Evolutionary conservation across 1,139 yeast genomes (phyloP).

Genomic region (Yamadazyma taylorii): DNA sequence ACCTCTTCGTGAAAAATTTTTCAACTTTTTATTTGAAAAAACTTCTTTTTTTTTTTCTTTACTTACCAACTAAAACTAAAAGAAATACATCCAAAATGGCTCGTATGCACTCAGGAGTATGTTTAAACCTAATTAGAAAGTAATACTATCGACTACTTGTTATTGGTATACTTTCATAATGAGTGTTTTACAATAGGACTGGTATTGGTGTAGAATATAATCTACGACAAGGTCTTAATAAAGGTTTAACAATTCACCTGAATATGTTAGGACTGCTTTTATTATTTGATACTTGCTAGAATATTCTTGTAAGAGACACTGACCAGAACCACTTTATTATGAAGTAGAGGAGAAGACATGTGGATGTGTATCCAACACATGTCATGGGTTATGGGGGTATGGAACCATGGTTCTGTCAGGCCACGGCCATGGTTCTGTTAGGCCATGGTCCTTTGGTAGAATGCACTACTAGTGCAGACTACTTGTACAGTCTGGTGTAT

Average conservation of each 20-base stretch:
- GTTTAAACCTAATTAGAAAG: slow-evolving; percentile 29
- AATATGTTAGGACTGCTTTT: slow-evolving; percentile 14
- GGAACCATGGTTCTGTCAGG: no score
- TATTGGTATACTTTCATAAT: slow-evolving; percentile 8
- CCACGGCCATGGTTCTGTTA: no score
- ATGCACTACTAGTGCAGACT: no score
- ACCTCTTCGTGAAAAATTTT: slow-evolving; percentile 20
- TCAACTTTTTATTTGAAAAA: slow-evolving; percentile 9
- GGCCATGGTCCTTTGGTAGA: no score
- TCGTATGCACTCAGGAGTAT: slow-evolving; percentile 80
- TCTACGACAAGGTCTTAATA: slow-evolving; percentile 17
- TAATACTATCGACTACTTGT: neutral
- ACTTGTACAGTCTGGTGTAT: no score
- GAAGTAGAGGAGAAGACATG: no score
- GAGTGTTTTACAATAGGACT: slow-evolving; percentile 13
- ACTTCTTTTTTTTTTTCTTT: slow-evolving; percentile 9
- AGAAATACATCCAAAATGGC: slow-evolving; percentile 59
- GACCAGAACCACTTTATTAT: slow-evolving; percentile 18
- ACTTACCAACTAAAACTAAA: slow-evolving; percentile 11
- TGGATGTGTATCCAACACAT: no score
- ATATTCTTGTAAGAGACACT: slow-evolving; percentile 12
- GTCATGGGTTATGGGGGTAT: no score
- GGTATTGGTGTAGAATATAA: slow-evolving; percentile 13
- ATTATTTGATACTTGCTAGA: slow-evolving; percentile 14
- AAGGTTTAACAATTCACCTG: slow-evolving; percentile 13